Conservation (phyloP, 2,329 filamentous ascomycete genomes). For the Phaeosphaeria sp. region DNA sequence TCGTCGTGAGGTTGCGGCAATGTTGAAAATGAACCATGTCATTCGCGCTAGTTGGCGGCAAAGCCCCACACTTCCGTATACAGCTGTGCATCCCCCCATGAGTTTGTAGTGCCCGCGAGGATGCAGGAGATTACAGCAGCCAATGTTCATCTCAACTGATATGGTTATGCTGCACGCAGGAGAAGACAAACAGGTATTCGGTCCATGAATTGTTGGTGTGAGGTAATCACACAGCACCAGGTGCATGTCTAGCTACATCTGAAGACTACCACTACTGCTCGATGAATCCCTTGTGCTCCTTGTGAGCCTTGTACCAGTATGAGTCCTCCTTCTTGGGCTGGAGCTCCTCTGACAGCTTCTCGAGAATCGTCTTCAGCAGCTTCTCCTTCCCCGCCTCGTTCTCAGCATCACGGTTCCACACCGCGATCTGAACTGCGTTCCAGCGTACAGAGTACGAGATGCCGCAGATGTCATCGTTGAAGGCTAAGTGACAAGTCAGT, state of each 20-base stretch:
- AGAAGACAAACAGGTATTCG: not conserved
- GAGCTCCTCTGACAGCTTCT: constrained; percentile 75
- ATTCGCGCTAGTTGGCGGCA: not conserved
- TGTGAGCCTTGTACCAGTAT: constrained; percentile 89
- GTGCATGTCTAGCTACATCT: not conserved
- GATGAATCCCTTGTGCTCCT: constrained; percentile 80
- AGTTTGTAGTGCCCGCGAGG: no score
- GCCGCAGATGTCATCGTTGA: constrained; percentile 84
- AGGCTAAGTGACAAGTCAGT: constrained; percentile 33
- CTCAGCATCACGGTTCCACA: constrained; percentile 90
- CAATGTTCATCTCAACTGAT: no score
- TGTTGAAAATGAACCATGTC: constrained; percentile 7
- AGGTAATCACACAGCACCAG: not conserved
- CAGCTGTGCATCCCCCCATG: not conserved
- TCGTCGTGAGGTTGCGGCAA: constrained; percentile 13
- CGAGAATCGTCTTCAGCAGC: constrained; percentile 75
- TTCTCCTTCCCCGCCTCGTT: constrained; percentile 80
- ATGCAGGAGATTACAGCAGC: no score
- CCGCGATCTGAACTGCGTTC: constrained; percentile 84
- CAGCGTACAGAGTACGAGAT: constrained; percentile 87
- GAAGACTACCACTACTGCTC: constrained; percentile 19
- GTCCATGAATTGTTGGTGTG: not conserved
- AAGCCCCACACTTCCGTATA: not conserved
- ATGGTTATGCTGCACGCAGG: not conserved
- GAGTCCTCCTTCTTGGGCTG: constrained; percentile 67